Percentiles rank a stretch among this genome's conserved stretches.
Conservation (phyloP, 441 rosid genomes). For the Euphorbia schlechtendalii region DNA sequence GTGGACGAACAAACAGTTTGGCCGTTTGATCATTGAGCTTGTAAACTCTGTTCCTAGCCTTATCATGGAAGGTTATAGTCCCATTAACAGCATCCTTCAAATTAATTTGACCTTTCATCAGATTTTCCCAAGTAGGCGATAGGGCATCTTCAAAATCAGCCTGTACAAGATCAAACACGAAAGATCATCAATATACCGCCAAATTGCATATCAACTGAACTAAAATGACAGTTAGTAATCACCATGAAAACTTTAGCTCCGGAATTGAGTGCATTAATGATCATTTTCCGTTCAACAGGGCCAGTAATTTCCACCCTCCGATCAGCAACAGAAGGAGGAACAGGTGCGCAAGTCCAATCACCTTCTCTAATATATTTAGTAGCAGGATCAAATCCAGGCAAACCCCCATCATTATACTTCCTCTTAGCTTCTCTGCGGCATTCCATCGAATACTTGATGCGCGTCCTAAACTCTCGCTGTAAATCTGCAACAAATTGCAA, state of each 20-base stretch:
- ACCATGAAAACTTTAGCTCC: slow-evolving; percentile 97
- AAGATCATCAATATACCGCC: background rate
- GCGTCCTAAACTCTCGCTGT: slow-evolving; percentile 67
- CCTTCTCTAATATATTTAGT: slow-evolving; percentile 61
- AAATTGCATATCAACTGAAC: background rate
- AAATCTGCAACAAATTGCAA: slow-evolving; percentile 68
- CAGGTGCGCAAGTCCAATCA: slow-evolving; percentile 63
- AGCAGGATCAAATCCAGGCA: slow-evolving; percentile 75
- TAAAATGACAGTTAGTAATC: slow-evolving; percentile 3
- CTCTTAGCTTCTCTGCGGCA: slow-evolving; percentile 62
- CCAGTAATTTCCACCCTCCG: slow-evolving; percentile 89
- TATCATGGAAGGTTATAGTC: slow-evolving; percentile 65
- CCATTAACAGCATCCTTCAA: slow-evolving; percentile 85
- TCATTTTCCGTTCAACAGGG: slow-evolving; percentile 87
- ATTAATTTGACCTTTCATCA: slow-evolving; percentile 80
- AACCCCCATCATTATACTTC: slow-evolving; percentile 45
- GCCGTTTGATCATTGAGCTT: slow-evolving; percentile 77
- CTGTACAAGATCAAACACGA: slow-evolving; percentile 21
- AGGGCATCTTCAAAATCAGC: slow-evolving; percentile 91
- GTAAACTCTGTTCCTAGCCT: slow-evolving; percentile 67
- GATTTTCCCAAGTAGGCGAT: slow-evolving; percentile 92
- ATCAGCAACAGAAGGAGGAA: slow-evolving; percentile 69
- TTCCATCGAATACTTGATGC: slow-evolving; percentile 63
- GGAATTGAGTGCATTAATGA: slow-evolving; percentile 90
- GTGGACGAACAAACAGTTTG: slow-evolving; percentile 80